phyloP scores from a whole-genome alignment of 2,329 filamentous ascomycete species.

The Calonectria hawksworthii region DNA sequence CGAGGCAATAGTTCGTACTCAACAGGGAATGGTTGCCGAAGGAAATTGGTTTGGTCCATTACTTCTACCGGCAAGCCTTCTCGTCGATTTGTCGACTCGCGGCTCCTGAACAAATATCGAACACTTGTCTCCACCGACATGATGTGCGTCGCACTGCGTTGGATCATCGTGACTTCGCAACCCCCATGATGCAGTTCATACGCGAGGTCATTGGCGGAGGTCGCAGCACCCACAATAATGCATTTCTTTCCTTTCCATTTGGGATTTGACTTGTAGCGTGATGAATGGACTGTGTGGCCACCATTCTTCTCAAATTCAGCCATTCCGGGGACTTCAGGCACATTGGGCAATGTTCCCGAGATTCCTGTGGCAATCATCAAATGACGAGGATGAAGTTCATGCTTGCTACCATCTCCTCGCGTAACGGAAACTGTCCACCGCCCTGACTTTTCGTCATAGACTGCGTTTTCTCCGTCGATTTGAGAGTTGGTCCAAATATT shows the following conservation, averaged over 20 bases:
- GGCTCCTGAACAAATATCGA: conserved; percentile 1
- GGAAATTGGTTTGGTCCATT: not conserved
- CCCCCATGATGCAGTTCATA: not conserved
- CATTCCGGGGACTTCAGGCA: conserved; percentile 10
- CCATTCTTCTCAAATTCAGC: conserved; percentile 12
- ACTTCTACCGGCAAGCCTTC: not conserved
- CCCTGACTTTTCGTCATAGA: not conserved
- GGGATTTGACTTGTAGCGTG: not conserved
- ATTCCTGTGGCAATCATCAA: conserved; percentile 22
- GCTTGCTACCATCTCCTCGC: not conserved
- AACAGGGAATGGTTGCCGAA: conserved; percentile 5
- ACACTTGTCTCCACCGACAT: conserved; percentile 22
- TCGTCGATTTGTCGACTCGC: conserved; percentile 13
- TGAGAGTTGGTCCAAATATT: conserved; percentile 17
- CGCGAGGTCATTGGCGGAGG: conserved; percentile 10
- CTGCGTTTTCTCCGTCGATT: conserved; percentile 11
- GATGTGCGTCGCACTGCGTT: conserved; percentile 18
- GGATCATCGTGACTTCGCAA: conserved; percentile 19
- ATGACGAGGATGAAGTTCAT: conserved; percentile 2
- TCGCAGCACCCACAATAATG: conserved; percentile 18
- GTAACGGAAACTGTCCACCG: conserved; percentile 11
- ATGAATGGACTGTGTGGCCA: conserved; percentile 5
- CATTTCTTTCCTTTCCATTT: conserved; percentile 2
- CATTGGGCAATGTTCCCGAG: conserved; percentile 7
- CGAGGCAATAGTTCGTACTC: conserved; percentile 11